These are phyloP conservation scores for Brassica rapa DNA, from an alignment of 345 rosid genomes.

Conservation along the genomic window DNA sequence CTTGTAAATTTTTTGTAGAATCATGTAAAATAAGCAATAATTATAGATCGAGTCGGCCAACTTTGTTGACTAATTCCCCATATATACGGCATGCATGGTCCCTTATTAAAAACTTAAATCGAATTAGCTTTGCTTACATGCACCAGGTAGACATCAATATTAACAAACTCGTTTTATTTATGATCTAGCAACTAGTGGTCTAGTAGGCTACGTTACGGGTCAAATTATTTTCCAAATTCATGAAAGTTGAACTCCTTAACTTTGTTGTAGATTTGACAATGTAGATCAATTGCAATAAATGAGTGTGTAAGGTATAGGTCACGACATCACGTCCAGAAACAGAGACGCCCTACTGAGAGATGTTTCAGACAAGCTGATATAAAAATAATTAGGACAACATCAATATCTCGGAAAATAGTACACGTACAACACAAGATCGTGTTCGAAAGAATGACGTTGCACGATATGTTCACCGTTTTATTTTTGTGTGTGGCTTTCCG, in stretches of 20 bases:
- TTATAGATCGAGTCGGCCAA: slow-evolving; percentile 13
- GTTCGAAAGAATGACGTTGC: neutral
- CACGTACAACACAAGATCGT: neutral
- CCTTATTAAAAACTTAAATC: neutral
- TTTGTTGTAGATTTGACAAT: neutral
- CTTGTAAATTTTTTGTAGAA: neutral
- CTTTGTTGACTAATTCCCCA: slow-evolving; percentile 36
- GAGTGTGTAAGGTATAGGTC: neutral
- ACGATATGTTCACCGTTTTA: neutral
- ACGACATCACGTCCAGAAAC: neutral
- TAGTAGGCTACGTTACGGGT: neutral
- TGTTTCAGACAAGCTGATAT: neutral
- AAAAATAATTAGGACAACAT: neutral
- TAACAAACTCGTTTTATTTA: neutral
- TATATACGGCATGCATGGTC: neutral
- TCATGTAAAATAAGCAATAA: neutral
- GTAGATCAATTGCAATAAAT: neutral
- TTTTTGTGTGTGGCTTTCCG: slow-evolving; percentile 8
- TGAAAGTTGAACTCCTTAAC: neutral
- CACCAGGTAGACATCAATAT: neutral
- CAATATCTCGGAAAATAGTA: neutral
- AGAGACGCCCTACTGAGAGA: neutral
- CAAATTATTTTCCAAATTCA: neutral
- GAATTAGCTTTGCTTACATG: neutral
- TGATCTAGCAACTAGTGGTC: neutral